phyloP scores from a whole-genome alignment of 1,284 basidiomycete species.

The Cryptococcus hybrid region DNA sequence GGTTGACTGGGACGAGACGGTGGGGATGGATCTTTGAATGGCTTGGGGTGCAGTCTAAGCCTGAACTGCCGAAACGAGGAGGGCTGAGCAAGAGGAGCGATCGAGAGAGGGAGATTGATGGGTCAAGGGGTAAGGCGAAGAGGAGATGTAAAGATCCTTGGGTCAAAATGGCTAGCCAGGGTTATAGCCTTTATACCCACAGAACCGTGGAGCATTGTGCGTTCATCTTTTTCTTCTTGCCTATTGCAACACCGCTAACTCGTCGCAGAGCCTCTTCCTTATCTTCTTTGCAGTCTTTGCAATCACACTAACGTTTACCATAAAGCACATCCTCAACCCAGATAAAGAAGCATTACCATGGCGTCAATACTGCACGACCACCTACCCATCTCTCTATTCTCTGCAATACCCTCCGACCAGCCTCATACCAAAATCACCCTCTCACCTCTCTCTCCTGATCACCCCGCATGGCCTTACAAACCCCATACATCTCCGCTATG shows the following conservation, averaged over 20 bases:
- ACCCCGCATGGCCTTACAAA: constrained; percentile 48
- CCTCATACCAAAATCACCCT: constrained; percentile 20
- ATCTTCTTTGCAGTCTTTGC: constrained; percentile 71
- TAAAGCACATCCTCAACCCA: constrained; percentile 91
- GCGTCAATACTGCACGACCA: constrained; percentile 83
- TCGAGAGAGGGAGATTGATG: constrained; percentile 27
- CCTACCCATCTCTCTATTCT: constrained; percentile 42
- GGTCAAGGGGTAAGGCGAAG: constrained; percentile 5
- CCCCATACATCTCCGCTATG: constrained; percentile 20
- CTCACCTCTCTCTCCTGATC: constrained; percentile 47
- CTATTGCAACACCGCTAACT: not conserved
- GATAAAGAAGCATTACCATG: constrained; percentile 94
- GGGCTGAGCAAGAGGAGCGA: constrained; percentile 4
- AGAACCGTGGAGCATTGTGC: constrained; percentile 26
- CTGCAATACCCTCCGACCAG: constrained; percentile 29
- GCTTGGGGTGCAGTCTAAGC: not conserved
- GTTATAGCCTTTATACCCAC: constrained; percentile 22
- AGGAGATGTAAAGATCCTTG: constrained; percentile 9
- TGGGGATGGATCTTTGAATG: constrained; percentile 21
- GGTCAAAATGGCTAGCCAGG: constrained; percentile 21
- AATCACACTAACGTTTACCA: constrained; percentile 57
- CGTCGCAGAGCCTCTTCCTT: constrained; percentile 49
- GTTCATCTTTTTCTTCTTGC: constrained; percentile 3
- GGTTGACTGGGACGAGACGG: constrained; percentile 17
- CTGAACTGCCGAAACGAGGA: not conserved